Conservation (phyloP, 2,329 filamentous ascomycete species). For the Colletotrichum sp. region DNA sequence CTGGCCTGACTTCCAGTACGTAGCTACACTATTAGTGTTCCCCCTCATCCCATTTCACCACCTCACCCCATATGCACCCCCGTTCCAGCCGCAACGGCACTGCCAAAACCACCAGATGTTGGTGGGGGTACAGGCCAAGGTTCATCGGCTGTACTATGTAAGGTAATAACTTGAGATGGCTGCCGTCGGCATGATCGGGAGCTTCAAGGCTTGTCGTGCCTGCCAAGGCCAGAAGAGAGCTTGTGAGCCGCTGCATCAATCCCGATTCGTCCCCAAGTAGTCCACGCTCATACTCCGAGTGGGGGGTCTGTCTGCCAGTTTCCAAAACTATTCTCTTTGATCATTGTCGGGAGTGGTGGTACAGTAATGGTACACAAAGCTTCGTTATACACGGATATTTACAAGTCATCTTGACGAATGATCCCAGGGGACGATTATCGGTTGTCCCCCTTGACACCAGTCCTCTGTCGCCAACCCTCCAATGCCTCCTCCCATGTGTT, state of each 20-base stretch:
- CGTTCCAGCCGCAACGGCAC: neutral
- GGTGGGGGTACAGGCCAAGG: neutral
- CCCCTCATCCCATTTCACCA: neutral
- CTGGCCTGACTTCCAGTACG: neutral
- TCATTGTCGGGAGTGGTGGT: neutral
- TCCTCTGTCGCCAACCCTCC: constrained; percentile 54
- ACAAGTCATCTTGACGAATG: neutral
- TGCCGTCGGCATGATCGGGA: neutral
- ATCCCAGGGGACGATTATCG: neutral
- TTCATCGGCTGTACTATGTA: neutral
- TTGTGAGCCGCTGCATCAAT: neutral
- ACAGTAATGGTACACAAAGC: constrained; percentile 7
- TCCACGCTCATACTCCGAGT: neutral
- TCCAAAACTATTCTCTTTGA: neutral
- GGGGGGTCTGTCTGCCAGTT: neutral
- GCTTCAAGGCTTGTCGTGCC: neutral
- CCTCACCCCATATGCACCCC: neutral
- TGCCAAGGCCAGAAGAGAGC: neutral
- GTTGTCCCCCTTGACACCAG: neutral
- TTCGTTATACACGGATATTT: neutral
- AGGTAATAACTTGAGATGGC: neutral
- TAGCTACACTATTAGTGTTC: neutral
- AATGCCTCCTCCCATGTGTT: constrained; percentile 69
- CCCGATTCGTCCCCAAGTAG: neutral
- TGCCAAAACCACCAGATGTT: neutral